phyloP scores from a whole-genome alignment of 2,329 filamentous ascomycete species.

The Dothideomycetidae sp. region DNA sequence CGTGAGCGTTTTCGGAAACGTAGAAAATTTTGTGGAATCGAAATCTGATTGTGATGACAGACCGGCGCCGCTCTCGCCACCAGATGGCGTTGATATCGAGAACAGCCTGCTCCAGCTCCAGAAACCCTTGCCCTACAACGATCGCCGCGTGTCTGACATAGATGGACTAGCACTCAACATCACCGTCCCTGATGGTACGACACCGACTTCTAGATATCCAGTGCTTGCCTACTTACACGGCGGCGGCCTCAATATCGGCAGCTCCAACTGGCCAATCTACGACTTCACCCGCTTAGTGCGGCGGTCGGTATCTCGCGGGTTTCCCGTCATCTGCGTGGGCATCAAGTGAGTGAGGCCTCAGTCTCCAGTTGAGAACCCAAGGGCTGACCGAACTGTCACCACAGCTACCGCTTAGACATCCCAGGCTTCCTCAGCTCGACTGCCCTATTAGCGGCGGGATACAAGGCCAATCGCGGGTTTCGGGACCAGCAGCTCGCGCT shows the following conservation, averaged over 20 bases:
- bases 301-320: constrained; percentile 28
- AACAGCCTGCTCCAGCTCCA: constrained; percentile 36
- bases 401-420: constrained; percentile 34
- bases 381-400: constrained; percentile 14
- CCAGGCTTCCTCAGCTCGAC: constrained; percentile 27
- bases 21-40: too few relatives aligned
- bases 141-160: constrained; percentile 27
- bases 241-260: constrained; percentile 36
- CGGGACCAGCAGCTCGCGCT: constrained; percentile 23
- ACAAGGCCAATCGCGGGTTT: constrained; percentile 17
- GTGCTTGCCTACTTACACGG: constrained; percentile 42
- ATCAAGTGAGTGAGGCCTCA: too few relatives aligned
- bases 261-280: constrained; percentile 40
- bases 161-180: constrained; percentile 41
- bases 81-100: constrained; percentile 31
- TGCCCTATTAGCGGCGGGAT: constrained; percentile 15
- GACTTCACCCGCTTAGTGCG: constrained; percentile 33
- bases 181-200: constrained; percentile 25
- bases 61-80: constrained; percentile 27
- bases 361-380: neutral
- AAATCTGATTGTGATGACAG: too few relatives aligned
- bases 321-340: constrained; percentile 32
- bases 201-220: constrained; percentile 26
- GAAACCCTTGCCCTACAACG: constrained; percentile 26
- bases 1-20: too few relatives aligned